phyloP scores from a whole-genome alignment of 805 yeast species.

The Yarrowia divulgata region DNA sequence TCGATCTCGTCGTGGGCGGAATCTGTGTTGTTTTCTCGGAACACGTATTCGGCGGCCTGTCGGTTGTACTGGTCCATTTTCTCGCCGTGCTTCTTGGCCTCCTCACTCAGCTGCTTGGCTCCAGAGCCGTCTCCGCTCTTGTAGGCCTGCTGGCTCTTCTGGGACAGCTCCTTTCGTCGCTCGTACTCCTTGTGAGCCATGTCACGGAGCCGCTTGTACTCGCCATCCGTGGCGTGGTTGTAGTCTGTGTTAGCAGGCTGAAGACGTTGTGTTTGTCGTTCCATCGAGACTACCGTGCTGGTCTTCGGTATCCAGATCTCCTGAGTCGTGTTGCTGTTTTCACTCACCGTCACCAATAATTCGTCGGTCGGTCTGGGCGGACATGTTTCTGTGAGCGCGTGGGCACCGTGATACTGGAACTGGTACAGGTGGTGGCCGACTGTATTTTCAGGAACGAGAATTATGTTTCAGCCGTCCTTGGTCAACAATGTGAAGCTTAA shows the following conservation, averaged over 20 bases:
- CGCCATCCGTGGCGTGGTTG: constrained; percentile 53
- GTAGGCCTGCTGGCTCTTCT: constrained; percentile 79
- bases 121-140: constrained; percentile 71
- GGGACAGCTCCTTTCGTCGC: constrained; percentile 62
- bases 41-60: constrained; percentile 85
- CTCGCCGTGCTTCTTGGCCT: constrained; percentile 65
- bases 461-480: constrained; percentile 25
- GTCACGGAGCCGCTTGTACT: constrained; percentile 66
- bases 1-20: constrained; percentile 88
- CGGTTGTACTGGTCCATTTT: constrained; percentile 74
- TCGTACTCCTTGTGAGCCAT: constrained; percentile 72
- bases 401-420: not conserved
- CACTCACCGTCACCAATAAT: constrained; percentile 37
- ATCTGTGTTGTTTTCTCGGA: constrained; percentile 85
- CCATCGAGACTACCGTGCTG: not conserved
- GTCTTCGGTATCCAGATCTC: too few relatives aligned
- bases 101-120: constrained; percentile 76
- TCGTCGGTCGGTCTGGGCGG: constrained; percentile 30
- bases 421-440: not conserved
- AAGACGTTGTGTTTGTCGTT: not conserved
- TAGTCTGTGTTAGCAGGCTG: constrained; percentile 46
- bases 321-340: too few relatives aligned
- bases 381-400: constrained; percentile 16
- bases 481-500: constrained; percentile 29
- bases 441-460: constrained; percentile 26